These are phyloP conservation scores for Kondoa subrosea DNA, from an alignment of 768 basidiomycete species.

Conservation along the genomic window DNA sequence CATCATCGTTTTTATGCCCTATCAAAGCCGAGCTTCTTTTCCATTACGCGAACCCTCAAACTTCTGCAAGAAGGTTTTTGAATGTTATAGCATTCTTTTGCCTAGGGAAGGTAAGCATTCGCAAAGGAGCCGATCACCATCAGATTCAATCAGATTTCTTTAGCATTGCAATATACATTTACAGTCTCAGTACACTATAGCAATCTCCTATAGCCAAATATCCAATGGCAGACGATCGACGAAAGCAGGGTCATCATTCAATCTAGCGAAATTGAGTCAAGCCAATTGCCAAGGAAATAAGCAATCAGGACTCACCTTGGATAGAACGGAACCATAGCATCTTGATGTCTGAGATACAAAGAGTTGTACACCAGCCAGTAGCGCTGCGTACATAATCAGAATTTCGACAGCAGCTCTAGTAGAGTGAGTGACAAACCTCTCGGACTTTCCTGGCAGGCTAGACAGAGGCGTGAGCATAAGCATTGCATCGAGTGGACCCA, in stretches of 20 bases:
- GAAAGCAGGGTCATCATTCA: neutral
- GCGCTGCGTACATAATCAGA: slow-evolving; percentile 33
- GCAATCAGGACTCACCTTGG: slow-evolving; percentile 10
- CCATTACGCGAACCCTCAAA: no score
- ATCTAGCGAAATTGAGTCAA: neutral
- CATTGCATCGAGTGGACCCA: neutral
- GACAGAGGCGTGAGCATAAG: neutral
- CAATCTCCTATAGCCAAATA: neutral
- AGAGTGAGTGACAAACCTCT: slow-evolving; percentile 48
- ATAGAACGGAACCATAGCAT: slow-evolving; percentile 69
- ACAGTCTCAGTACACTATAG: no score
- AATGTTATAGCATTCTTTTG: no score
- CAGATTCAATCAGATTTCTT: no score
- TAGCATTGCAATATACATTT: no score
- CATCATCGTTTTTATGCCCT: no score
- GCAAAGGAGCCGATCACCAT: no score
- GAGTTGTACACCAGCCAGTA: slow-evolving; percentile 97
- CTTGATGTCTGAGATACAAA: slow-evolving; percentile 72
- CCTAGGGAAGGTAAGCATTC: no score
- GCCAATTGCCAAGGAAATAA: neutral
- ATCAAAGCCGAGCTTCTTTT: no score
- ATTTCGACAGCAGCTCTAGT: neutral
- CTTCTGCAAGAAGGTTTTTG: no score
- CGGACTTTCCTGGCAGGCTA: slow-evolving; percentile 93
- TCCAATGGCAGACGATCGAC: neutral